phyloP scores from a whole-genome alignment of 352 stramenopile genomes.

The Pythium diclinum region DNA sequence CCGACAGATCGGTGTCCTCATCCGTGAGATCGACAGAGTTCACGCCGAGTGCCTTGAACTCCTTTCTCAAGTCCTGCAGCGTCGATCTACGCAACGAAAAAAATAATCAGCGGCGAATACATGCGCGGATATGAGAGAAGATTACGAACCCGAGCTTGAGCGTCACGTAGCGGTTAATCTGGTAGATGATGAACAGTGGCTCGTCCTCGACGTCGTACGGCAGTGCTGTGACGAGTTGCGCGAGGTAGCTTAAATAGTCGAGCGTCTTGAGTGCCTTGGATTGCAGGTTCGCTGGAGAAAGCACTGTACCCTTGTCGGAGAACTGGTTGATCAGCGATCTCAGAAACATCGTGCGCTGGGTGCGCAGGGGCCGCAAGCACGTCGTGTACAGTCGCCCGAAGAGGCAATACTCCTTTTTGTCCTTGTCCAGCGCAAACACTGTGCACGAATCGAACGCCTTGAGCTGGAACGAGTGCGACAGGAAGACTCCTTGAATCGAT shows the following conservation, averaged over 20 bases:
- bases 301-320: constrained; percentile 43
- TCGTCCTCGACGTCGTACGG: constrained; percentile 83
- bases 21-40: constrained; percentile 36
- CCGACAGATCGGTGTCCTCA: constrained; percentile 51
- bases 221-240: constrained; percentile 61
- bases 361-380: constrained; percentile 47
- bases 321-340: constrained; percentile 73
- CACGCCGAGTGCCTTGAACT: constrained; percentile 37
- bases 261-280: constrained; percentile 30
- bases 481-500: constrained; percentile 54
- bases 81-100: constrained; percentile 33
- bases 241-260: constrained; percentile 76
- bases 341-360: constrained; percentile 56
- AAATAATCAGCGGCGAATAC: background rate
- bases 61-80: constrained; percentile 51
- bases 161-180: constrained; percentile 78
- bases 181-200: constrained; percentile 85
- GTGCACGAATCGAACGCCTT: constrained; percentile 46
- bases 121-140: background rate
- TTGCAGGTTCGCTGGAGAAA: constrained; percentile 29
- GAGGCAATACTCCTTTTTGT: constrained; percentile 67
- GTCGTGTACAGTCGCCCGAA: constrained; percentile 68
- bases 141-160: constrained; percentile 73
- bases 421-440: constrained; percentile 58
- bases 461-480: constrained; percentile 70